Conservation (phyloP, 73 alveolate genomes). For the Paramecium sonneborni region DNA sequence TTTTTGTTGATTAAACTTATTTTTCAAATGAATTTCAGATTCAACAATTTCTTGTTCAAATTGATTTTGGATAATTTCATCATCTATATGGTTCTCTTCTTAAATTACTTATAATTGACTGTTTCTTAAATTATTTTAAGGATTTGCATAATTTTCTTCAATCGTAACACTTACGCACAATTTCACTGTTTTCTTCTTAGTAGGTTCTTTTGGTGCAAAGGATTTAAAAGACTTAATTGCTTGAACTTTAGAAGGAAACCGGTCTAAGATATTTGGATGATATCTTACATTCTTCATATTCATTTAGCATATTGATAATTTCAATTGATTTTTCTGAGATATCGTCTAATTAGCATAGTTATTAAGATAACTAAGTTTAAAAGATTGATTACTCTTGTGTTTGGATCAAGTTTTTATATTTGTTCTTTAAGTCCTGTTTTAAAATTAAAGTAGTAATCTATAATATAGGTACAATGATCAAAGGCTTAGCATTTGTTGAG, state of each 20-base stretch:
- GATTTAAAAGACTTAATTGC: neutral
- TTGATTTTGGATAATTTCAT: neutral
- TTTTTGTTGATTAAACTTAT: neutral
- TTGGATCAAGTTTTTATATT: neutral
- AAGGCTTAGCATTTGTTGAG: neutral
- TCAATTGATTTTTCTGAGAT: neutral
- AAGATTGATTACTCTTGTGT: neutral
- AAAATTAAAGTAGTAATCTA: neutral
- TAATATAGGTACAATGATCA: constrained; percentile 17
- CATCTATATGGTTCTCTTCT: neutral
- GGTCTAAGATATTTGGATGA: neutral
- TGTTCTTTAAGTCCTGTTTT: constrained; percentile 4
- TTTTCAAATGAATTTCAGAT: neutral
- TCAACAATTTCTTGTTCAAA: neutral
- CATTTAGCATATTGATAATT: neutral
- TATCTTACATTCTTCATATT: neutral
- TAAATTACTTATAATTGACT: neutral
- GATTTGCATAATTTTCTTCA: neutral
- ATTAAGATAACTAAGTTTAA: neutral
- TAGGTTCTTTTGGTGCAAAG: neutral
- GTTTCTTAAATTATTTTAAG: neutral
- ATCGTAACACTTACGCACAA: neutral
- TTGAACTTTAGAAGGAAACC: neutral
- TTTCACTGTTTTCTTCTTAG: neutral
- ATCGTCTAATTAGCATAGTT: neutral